Base-by-base conservation (phyloP, 2,329 filamentous ascomycete species). In the Fusarium tricinctum region DNA sequence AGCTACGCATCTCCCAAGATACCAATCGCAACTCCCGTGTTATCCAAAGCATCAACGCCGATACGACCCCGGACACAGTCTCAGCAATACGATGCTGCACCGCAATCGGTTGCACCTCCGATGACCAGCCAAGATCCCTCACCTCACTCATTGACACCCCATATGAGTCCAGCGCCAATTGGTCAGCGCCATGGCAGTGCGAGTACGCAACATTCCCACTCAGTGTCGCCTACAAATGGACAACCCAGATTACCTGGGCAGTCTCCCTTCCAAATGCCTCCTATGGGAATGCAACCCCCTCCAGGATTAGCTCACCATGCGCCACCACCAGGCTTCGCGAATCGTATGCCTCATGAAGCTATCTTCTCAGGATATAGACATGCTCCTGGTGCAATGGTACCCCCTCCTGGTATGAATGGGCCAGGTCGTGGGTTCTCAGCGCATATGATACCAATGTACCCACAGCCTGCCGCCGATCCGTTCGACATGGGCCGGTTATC, bases 11-110 rank as follows among this genome's bases (percentile, higher is more conserved):
- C 95, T 17, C 95, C 95, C 9, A 92, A 93, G 76, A 87, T 95
- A 50, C 83, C 91, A 28, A 85, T 93, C 63, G 91, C 92, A 12
- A 96, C 92, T 33, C 95, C 96, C 9, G 90, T 89, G 26, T 81
- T 97, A 46, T 90, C 94, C 14, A 97, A 97, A 77, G 90, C 90
- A 20, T 89, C 93, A 7, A 94, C 92, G 14, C 92, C 94, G 10
- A 91, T 89, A 68, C 91, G 92, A 66, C 86, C 89, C 38, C 89
- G 93, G 56, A 92, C 94, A 63, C 81, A 88, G 46, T 96, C 93
- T 10, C 93, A 97, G 68, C 93, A 97, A 67, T 92, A 96, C 76
- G 91, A 90, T 26, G 89, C 89, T 12, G 88, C 90, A 75, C 84
- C 87, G 2, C 88, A 91, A 75, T 85, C 91, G 66, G 82, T 39